Percentiles rank a stretch among this genome's conserved stretches.
Conservation (phyloP, 768 basidiomycete genomes). For the Krasilnikovozyma curviuscula region DNA sequence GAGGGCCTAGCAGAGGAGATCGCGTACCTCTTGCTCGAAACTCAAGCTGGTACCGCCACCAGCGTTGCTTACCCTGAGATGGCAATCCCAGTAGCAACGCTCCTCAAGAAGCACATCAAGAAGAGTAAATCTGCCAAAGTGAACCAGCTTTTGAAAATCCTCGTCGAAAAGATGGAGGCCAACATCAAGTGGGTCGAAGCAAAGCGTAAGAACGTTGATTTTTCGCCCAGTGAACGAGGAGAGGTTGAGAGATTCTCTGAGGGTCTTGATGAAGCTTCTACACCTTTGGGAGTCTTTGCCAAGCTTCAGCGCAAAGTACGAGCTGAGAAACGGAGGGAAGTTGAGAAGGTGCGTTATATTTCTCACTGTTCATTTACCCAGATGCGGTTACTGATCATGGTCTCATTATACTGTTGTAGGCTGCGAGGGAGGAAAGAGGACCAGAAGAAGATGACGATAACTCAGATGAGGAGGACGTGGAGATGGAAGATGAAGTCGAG, state of each 20-base stretch:
- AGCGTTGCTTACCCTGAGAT: slow-evolving; percentile 91
- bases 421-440: slow-evolving; percentile 11
- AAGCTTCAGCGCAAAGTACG: slow-evolving; percentile 10
- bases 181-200: slow-evolving; percentile 59
- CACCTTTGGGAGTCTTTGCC: slow-evolving; percentile 40
- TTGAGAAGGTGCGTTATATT: slow-evolving; percentile 8
- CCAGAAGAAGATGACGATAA: slow-evolving; percentile 10
- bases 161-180: slow-evolving; percentile 76
- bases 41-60: slow-evolving; percentile 52
- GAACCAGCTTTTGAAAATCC: slow-evolving; percentile 40
- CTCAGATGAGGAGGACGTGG: not conserved
- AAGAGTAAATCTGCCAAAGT: slow-evolving; percentile 27
- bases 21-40: slow-evolving; percentile 54
- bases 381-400: not conserved
- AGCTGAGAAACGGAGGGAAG: slow-evolving; percentile 9
- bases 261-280: slow-evolving; percentile 37
- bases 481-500: slow-evolving; percentile 4
- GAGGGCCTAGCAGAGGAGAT: slow-evolving; percentile 72
- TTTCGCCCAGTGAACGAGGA: slow-evolving; percentile 49
- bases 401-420: not conserved
- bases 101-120: slow-evolving; percentile 57
- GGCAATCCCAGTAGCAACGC: slow-evolving; percentile 52
- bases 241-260: slow-evolving; percentile 49
- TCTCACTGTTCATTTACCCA: not conserved
- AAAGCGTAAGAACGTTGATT: slow-evolving; percentile 46